Evolutionary conservation across 768 basidiomycete species (phyloP).

Genomic region (Inosperma sp.): DNA sequence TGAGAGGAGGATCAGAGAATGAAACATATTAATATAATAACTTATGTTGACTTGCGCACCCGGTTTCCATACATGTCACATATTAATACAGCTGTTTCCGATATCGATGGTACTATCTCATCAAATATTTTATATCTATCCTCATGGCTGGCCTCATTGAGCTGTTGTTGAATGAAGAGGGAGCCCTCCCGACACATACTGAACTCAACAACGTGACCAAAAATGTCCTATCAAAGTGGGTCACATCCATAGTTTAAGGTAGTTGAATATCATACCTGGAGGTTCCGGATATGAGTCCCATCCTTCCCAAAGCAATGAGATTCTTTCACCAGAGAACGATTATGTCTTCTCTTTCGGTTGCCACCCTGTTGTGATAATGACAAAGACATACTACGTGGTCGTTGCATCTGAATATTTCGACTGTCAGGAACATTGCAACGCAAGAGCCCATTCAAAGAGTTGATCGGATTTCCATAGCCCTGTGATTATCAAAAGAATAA

Average conservation of each 20-base stretch:
- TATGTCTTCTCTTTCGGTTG: slow-evolving; percentile 43
- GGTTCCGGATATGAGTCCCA: slow-evolving; percentile 77
- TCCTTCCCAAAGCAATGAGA: slow-evolving; percentile 9
- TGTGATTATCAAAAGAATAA: no score
- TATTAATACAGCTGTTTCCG: slow-evolving; percentile 71
- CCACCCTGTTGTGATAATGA: background rate
- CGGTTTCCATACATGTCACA: slow-evolving; percentile 97
- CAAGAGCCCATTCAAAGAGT: no score
- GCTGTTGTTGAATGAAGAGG: slow-evolving; percentile 88
- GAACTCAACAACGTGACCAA: slow-evolving; percentile 85
- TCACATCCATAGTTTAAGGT: background rate
- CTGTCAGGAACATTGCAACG: background rate
- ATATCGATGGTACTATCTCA: slow-evolving; percentile 80
- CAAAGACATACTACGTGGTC: background rate
- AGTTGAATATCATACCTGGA: slow-evolving; percentile 54
- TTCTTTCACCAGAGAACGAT: slow-evolving; percentile 13
- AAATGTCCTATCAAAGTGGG: slow-evolving; percentile 62
- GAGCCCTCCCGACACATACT: slow-evolving; percentile 95
- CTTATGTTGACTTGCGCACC: slow-evolving; percentile 40
- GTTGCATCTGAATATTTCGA: background rate
- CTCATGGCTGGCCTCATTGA: slow-evolving; percentile 56
- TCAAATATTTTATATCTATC: slow-evolving; percentile 78
- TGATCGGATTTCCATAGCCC: no score
- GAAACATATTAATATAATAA: slow-evolving; percentile 12
- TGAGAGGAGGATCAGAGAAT: background rate